Base-by-base conservation (phyloP, 208 protist genomes). In the Acanthamoeba sp. region DNA sequence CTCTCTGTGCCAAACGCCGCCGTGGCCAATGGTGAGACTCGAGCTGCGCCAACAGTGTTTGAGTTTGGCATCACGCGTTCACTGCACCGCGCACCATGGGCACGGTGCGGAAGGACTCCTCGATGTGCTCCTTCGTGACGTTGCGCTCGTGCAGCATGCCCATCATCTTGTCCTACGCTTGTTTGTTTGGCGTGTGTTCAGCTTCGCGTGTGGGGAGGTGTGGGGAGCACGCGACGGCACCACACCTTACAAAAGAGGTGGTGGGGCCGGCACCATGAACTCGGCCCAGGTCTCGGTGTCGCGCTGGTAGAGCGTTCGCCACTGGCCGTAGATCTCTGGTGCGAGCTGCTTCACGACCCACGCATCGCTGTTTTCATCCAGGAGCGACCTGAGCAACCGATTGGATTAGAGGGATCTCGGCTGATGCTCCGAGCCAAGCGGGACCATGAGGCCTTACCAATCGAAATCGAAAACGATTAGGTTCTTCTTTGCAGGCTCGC, bases 391-490 rank as follows among this genome's bases (percentile, higher is more conserved):
- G 82, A n/a, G 22, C 20, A 48, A 84, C 38, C 29, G 57, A 18
- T 29, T 36, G 40, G 18, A 48, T 40, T n/a, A 1, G 32, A 59
- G 1, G 12, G 57, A 84, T 9, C 18, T 55, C 73, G 5, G 16
- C 3, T 0, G 34, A 36, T 50, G 40, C 20, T 16, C 7, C 4
- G 7, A 82, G 36, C 27, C 32, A 38, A 38, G 29, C 55, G 16
- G 12, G 9, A 59, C 6, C 12, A 62, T 4, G 55, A n/a, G 55
- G 18, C 14, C 14, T 62, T 90, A 90, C 82, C 82, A 90, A 29
- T 90, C 82, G 66, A 90, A 90, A 27, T 90, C 82, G 29, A 90
- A 90, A n/a, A 90, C 82, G 18, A 90, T 38, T 5, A 90, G 34
- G 52, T 90, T 84, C 73, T 82, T 82, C 40, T 84, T 84, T 29